Evolutionary conservation across 371 early-diverging fungal genomes (phyloP).

Genomic region (Mortierella sp.): DNA sequence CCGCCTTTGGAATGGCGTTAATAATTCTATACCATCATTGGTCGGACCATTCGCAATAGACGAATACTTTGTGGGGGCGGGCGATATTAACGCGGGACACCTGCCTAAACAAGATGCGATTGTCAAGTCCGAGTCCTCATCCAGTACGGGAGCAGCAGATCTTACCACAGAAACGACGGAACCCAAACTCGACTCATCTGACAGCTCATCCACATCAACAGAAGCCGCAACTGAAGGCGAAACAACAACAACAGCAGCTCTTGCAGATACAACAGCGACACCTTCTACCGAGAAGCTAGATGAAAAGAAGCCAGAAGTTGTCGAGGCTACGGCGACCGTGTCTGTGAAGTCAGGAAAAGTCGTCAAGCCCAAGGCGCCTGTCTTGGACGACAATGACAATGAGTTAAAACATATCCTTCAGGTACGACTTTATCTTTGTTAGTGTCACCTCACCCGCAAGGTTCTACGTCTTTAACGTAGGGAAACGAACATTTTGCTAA

Average conservation of each 20-base stretch:
- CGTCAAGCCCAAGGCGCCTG: conserved; percentile 53
- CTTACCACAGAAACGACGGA: neutral
- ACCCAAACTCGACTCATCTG: conserved; percentile 9
- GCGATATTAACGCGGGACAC: conserved; percentile 91
- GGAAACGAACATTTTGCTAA: neutral
- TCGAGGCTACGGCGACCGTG: conserved; percentile 33
- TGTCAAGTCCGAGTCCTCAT: conserved; percentile 9
- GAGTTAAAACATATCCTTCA: conserved; percentile 67
- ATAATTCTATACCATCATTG: neutral
- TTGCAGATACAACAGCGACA: neutral
- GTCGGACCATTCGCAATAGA: conserved; percentile 61
- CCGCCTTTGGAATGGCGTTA: neutral
- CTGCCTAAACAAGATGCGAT: conserved; percentile 60
- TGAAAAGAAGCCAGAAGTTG: neutral
- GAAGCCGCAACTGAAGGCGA: neutral
- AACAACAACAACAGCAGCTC: neutral
- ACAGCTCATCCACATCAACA: neutral
- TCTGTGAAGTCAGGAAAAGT: conserved; percentile 33
- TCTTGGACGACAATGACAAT: conserved; percentile 66
- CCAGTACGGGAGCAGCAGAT: neutral
- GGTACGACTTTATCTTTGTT: conserved; percentile 35
- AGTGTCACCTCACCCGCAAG: neutral
- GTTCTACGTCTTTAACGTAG: neutral
- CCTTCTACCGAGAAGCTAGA: neutral
- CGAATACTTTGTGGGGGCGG: conserved; percentile 93